Conservation (phyloP, 2,329 filamentous ascomycete species). For the Diaporthe capsici region DNA sequence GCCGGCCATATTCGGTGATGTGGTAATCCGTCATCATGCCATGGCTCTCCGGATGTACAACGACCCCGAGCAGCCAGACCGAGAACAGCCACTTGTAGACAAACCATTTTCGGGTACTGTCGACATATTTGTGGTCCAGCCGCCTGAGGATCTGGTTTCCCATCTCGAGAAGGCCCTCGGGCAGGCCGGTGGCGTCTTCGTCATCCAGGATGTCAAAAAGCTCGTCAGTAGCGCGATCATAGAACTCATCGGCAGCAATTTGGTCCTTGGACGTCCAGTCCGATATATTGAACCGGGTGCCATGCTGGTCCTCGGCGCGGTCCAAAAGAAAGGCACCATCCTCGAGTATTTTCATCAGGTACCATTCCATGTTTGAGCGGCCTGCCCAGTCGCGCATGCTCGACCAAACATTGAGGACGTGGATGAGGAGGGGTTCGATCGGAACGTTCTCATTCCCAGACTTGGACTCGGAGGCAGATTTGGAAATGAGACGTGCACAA, state of each 20-base stretch:
- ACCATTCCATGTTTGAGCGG: constrained; percentile 90
- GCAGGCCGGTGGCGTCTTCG: constrained; percentile 86
- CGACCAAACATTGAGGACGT: constrained; percentile 90
- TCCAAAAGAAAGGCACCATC: constrained; percentile 93
- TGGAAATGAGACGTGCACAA: constrained; percentile 85
- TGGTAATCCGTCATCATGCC: constrained; percentile 89
- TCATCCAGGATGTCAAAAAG: constrained; percentile 91
- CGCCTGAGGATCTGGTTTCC: constrained; percentile 87
- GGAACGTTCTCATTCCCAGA: constrained; percentile 63
- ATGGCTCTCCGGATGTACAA: constrained; percentile 89
- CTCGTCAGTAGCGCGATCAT: constrained; percentile 82
- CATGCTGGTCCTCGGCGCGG: constrained; percentile 83
- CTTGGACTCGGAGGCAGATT: constrained; percentile 81
- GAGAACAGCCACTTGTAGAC: constrained; percentile 95
- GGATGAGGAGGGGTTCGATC: constrained; percentile 83
- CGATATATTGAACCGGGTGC: constrained; percentile 78
- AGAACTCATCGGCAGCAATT: constrained; percentile 89
- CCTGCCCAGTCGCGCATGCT: constrained; percentile 91
- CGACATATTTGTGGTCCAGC: constrained; percentile 78
- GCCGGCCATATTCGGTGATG: constrained; percentile 90
- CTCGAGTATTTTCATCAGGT: constrained; percentile 93
- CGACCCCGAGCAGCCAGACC: constrained; percentile 84
- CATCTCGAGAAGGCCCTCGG: constrained; percentile 86
- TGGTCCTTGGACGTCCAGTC: constrained; percentile 84
- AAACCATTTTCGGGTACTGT: constrained; percentile 84